phyloP scores from a whole-genome alignment of 441 rosid genomes.

The Kokia cookei region DNA sequence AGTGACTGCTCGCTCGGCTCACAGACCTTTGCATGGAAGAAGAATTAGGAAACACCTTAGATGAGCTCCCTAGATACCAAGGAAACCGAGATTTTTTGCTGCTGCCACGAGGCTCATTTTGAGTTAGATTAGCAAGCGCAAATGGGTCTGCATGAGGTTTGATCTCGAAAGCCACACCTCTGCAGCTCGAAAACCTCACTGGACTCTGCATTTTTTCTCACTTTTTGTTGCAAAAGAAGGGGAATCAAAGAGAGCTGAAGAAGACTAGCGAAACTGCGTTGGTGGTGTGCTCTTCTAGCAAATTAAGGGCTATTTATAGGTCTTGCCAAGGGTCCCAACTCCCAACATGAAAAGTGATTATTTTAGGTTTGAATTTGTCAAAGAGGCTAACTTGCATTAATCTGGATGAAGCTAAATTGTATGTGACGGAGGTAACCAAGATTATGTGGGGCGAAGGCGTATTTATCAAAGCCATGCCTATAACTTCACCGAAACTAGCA shows the following conservation, averaged over 20 bases:
- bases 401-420: background rate
- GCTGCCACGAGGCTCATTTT: background rate
- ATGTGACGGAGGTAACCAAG: background rate
- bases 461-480: background rate
- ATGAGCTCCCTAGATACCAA: constrained; percentile 23
- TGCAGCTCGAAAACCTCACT: constrained; percentile 54
- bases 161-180: constrained; percentile 60
- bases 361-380: background rate
- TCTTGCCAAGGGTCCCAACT: background rate
- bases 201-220: constrained; percentile 27
- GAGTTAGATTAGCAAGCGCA: constrained; percentile 13
- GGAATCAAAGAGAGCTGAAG: background rate
- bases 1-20: constrained; percentile 53
- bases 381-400: background rate
- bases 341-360: background rate
- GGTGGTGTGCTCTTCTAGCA: background rate
- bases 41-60: constrained; percentile 31
- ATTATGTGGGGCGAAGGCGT: background rate
- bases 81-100: constrained; percentile 24
- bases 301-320: background rate
- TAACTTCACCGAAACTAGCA: background rate
- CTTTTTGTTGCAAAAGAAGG: background rate
- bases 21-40: constrained; percentile 27
- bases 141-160: constrained; percentile 48
- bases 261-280: background rate